Conservation (phyloP, 768 basidiomycete species). For the Xerocomellus intermedius region DNA sequence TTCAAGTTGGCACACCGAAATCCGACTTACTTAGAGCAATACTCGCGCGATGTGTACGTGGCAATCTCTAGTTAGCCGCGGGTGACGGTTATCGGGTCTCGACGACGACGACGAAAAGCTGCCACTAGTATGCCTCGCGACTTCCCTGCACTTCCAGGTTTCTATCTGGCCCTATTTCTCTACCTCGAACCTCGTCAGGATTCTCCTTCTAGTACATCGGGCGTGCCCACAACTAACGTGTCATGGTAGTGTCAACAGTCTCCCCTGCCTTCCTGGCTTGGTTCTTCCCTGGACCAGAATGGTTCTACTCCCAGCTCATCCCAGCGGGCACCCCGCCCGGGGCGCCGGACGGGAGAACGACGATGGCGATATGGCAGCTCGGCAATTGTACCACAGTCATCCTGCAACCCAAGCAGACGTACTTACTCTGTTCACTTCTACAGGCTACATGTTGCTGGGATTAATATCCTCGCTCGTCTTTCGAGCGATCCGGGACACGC, state of each 20-base stretch:
- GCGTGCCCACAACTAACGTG: constrained; percentile 15
- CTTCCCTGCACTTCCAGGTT: constrained; percentile 61
- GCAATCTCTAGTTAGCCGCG: no score
- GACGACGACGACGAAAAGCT: neutral
- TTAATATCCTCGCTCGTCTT: constrained; percentile 66
- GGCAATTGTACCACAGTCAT: constrained; percentile 51
- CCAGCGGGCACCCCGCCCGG: constrained; percentile 37
- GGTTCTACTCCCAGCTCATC: constrained; percentile 68
- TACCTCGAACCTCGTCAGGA: constrained; percentile 60
- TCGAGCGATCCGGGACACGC: constrained; percentile 60
- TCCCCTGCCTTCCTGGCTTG: constrained; percentile 51
- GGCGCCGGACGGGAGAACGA: constrained; percentile 47
- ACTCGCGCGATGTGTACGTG: no score
- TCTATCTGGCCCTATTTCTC: constrained; percentile 61
- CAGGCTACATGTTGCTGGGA: constrained; percentile 64
- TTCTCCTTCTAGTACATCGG: constrained; percentile 1
- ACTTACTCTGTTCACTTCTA: neutral
- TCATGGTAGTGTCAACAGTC: constrained; percentile 46
- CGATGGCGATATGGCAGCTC: constrained; percentile 66
- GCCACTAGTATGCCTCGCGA: constrained; percentile 17
- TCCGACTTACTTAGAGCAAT: no score
- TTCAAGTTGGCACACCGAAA: no score
- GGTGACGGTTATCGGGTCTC: no score
- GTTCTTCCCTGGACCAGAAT: constrained; percentile 57
- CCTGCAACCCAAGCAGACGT: neutral